phyloP scores from a whole-genome alignment of 2,329 filamentous ascomycete species.

The Aureobasidium namibiae region DNA sequence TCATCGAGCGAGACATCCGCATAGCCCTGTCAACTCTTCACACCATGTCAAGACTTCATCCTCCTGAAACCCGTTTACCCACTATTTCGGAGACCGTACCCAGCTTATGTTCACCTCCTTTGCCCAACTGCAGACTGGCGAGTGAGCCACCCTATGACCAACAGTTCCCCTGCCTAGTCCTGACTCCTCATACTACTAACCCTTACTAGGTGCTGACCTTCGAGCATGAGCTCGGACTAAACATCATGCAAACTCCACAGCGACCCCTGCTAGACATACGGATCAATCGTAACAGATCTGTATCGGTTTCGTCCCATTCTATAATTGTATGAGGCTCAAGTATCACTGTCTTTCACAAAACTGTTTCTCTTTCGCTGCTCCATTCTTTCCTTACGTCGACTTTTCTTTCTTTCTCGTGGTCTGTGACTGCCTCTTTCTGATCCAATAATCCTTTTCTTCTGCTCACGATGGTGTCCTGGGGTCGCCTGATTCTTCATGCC shows the following conservation, averaged over 20 bases:
- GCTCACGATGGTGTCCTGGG: background rate
- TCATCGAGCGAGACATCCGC: too few relatives aligned
- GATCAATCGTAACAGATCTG: background rate
- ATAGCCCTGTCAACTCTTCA: too few relatives aligned
- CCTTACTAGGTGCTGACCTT: background rate
- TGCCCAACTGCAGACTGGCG: background rate
- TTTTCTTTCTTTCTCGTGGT: background rate
- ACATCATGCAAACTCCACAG: background rate
- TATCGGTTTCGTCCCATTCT: background rate
- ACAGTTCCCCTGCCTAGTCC: background rate
- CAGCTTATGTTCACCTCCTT: too few relatives aligned
- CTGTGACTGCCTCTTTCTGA: background rate
- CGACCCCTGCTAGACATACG: background rate
- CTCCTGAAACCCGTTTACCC: too few relatives aligned
- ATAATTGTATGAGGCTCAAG: slow-evolving; percentile 3
- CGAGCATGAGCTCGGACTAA: background rate
- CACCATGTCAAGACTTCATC: too few relatives aligned
- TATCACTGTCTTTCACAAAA: background rate
- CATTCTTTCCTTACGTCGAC: background rate
- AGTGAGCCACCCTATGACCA: background rate
- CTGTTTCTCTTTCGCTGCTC: background rate
- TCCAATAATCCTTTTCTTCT: background rate
- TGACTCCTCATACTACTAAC: background rate
- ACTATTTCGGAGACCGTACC: too few relatives aligned
- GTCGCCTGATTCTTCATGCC: slow-evolving; percentile 5